Evolutionary conservation across 2,329 filamentous ascomycete genomes (phyloP), one percentile per base, ranked within the genome.

Genomic region (Myriosclerotinia curreyana): DNA sequence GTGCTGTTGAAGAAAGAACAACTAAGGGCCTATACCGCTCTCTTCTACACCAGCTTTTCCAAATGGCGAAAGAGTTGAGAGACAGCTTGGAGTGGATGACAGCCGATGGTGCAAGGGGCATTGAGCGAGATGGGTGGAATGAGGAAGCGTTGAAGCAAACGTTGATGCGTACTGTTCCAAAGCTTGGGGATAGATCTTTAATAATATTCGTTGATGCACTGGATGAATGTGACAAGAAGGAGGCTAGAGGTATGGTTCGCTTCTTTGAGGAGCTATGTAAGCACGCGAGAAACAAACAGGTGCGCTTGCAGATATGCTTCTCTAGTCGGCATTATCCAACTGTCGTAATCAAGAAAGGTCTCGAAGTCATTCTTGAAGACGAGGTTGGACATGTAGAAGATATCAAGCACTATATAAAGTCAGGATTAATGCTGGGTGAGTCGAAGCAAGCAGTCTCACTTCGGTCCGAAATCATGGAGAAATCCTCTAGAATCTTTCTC

Each of bases 11-110:
- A 11, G 81, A 85, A 53, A 81, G 75, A 60, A 78, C 81, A 0
- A 74, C 76, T 0, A 34, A 72, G 0, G 83, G 83, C 0, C 77
- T 86, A 71, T 84, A 83, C 66, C 76, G 82, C 3, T 81, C 81
- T 0, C 62, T 86, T 0, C 62, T 85, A 0, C 66, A 74, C 1
- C 81, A 85, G 48, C 70, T 85, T 0, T 70, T 85, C 0, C 31
- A 74, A 0, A 67, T 71, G 0, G 64, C 72, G 0, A 71, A 75
- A 0, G 71, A 77, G 0, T 70, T 82, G 0, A 75, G 77, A 60
- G 20, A 65, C 0, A 67, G 65, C 46, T 64, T 71, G 38, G 67
- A 70, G 7, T 70, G 68, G 69, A 69, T 70, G 64, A 68, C 68
- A 69, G 22, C 61, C 64, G 65, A 71, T 69, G 69, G 66, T 8